Conservation (phyloP, 768 basidiomycete genomes). For the Lactarius trivialis region DNA sequence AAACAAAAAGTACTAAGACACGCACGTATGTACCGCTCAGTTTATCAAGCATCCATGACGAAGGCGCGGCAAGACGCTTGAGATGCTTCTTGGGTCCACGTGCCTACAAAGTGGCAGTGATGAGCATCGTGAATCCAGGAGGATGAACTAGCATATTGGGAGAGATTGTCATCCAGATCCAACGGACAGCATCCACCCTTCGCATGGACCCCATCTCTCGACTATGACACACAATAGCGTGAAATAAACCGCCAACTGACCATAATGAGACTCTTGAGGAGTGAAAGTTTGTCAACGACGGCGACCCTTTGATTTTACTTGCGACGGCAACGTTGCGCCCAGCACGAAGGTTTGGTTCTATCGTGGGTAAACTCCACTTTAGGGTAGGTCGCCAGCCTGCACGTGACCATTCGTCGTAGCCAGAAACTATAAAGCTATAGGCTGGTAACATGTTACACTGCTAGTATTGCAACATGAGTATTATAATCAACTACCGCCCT, state of each 20-base stretch:
- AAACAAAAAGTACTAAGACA: slow-evolving; percentile 12
- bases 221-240: background rate
- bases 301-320: slow-evolving; percentile 25
- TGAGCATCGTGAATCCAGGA: slow-evolving; percentile 22
- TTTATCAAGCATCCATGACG: slow-evolving; percentile 99
- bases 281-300: slow-evolving; percentile 32
- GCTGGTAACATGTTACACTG: background rate
- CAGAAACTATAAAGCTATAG: no score
- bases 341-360: slow-evolving; percentile 12
- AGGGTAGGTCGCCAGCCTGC: slow-evolving; percentile 3
- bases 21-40: slow-evolving; percentile 89
- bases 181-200: slow-evolving; percentile 30
- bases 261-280: slow-evolving; percentile 33
- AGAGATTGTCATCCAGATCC: slow-evolving; percentile 27
- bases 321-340: slow-evolving; percentile 4
- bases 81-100: slow-evolving; percentile 99
- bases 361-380: slow-evolving; percentile 18
- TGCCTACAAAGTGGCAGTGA: slow-evolving; percentile 46
- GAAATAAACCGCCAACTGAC: slow-evolving; percentile 27
- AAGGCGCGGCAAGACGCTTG: slow-evolving; percentile 95
- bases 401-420: slow-evolving; percentile 11
- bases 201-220: slow-evolving; percentile 6
- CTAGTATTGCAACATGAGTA: background rate
- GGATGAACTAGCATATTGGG: slow-evolving; percentile 13
- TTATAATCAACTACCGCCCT: slow-evolving; percentile 4